Conservation (phyloP, 2,329 filamentous ascomycete genomes). For the Botryosphaeria dothidea region DNA sequence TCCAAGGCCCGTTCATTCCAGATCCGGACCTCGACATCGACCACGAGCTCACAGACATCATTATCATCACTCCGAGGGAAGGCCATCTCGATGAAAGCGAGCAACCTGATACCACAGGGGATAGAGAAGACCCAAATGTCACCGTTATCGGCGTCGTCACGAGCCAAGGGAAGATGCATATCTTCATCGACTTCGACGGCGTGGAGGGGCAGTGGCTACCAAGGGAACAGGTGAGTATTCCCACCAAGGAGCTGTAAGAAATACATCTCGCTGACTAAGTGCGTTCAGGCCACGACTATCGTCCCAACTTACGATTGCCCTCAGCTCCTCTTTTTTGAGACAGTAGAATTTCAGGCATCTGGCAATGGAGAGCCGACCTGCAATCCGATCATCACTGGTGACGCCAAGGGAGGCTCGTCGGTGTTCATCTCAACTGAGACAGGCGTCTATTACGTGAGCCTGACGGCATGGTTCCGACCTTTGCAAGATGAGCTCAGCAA, state of each 20-base stretch:
- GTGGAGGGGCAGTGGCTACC: constrained; percentile 66
- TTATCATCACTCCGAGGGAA: constrained; percentile 50
- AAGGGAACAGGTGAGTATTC: constrained; percentile 31
- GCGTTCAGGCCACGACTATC: background rate
- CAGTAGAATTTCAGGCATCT: constrained; percentile 35
- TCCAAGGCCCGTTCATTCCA: constrained; percentile 63
- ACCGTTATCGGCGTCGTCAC: constrained; percentile 61
- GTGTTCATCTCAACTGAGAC: constrained; percentile 59
- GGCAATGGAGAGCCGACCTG: constrained; percentile 31
- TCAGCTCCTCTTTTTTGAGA: constrained; percentile 42
- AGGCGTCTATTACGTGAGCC: constrained; percentile 57
- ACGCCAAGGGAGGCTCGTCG: constrained; percentile 57
- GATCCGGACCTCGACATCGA: constrained; percentile 52
- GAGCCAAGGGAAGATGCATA: constrained; percentile 55
- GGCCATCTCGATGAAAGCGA: constrained; percentile 45
- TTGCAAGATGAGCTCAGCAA: constrained; percentile 59
- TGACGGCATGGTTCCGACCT: constrained; percentile 57
- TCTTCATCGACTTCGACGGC: constrained; percentile 63
- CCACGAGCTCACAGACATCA: constrained; percentile 62
- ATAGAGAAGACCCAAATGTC: constrained; percentile 53
- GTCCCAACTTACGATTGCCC: constrained; percentile 27
- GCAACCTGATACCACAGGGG: constrained; percentile 48
- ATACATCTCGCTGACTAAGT: constrained; percentile 3
- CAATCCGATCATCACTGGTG: constrained; percentile 57
- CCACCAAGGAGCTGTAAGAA: background rate